Evolutionary conservation across 2,329 filamentous ascomycete species (phyloP).

Genomic region (Fusarium neocosmosporiellum): DNA sequence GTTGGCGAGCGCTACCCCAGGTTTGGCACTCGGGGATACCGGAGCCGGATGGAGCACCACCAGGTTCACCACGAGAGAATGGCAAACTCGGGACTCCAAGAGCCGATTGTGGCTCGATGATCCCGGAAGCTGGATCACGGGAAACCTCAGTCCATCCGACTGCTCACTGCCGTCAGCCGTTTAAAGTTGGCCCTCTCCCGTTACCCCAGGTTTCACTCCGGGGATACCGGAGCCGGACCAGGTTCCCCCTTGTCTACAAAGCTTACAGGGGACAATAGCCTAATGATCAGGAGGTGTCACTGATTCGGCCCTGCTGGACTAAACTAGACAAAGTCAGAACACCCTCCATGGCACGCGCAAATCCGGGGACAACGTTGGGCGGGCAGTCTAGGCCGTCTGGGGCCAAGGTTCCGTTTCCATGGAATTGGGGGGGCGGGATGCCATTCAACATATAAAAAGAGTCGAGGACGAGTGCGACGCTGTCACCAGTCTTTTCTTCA

Average conservation of each 20-base stretch:
- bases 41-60: conserved; percentile 29
- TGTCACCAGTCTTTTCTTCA: not conserved
- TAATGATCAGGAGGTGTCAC: not conserved
- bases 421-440: not conserved
- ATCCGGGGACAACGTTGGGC: conserved; percentile 37
- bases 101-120: not conserved
- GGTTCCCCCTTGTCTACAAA: not conserved
- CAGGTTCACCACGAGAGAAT: not conserved
- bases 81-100: not conserved
- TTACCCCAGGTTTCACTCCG: conserved; percentile 18
- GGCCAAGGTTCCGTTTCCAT: conserved; percentile 7
- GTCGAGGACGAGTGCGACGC: not conserved
- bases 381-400: conserved; percentile 20
- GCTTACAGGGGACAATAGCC: not conserved
- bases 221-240: conserved; percentile 30
- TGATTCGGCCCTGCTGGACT: not conserved
- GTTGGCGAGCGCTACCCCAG: not conserved
- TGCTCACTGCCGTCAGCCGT: not conserved
- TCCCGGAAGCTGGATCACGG: not conserved
- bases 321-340: conserved; percentile 15
- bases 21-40: conserved; percentile 22
- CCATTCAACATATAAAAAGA: conserved; percentile 29
- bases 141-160: not conserved
- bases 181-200: not conserved
- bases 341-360: conserved; percentile 22